Evolutionary conservation across 2,329 filamentous ascomycete genomes (phyloP), one percentile per base, ranked within the genome.

Genomic region (Trematosphaeria pertusa): DNA sequence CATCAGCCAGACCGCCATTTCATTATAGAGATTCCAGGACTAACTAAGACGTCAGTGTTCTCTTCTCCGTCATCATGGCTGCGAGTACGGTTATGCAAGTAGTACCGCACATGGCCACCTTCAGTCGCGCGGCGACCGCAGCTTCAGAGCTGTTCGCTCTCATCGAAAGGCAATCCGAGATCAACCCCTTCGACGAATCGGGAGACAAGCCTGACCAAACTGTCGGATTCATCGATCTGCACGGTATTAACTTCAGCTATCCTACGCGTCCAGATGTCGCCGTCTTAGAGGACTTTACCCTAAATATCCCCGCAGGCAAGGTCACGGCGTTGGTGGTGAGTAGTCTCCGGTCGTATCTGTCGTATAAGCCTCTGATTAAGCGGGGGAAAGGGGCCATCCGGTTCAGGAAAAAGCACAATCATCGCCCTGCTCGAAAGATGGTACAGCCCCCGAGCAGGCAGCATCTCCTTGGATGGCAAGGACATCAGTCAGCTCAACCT

Each of bases 391-490:
- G n/a, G 89, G 91, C 0, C 10, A 33, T 96, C 91, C 15, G 93
- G 93, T 5, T 94, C 88, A 28, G 93, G 93, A 26, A 97, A 97
- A 75, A 92, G 87, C 63, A 97, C 93, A 0, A 90, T 97, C 52
- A 87, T 97, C 17, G 91, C 91, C 9, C 78, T 97, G 20, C 86
- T 97, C 1, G 92, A 97, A 72, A 84, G 93, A 17, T 97, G 96
- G 69, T 97, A 97, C 69, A 85, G 91, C 49, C 92, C 92, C 1
- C 87, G 95, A 8, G 73, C 78, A 7, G 89, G 89, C 3, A 73
- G 75, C 5, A 86, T 93, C 47, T 74, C 83, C 1, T 80, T 85
- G 59, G 82, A 83, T 20, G 93, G 92, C 26, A 73, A 80, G 14
- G 84, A 97, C 81, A 87, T 62, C 5, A 15, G 24, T 22, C 18